These are phyloP conservation scores for Brettanomyces naardenensis DNA, from an alignment of 805 yeast species.

Conservation along the genomic window DNA sequence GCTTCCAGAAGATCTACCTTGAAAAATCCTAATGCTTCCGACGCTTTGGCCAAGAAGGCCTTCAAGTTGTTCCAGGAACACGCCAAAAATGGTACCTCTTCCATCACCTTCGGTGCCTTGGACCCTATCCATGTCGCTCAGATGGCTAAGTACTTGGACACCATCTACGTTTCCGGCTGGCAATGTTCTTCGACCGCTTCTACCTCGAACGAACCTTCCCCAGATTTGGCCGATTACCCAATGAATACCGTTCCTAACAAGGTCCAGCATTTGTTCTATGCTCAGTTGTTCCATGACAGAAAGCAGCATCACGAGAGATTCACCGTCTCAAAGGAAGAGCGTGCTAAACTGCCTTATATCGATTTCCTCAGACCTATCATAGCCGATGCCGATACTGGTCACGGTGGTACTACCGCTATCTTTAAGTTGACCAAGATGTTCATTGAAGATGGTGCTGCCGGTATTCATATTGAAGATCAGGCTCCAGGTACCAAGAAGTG, in stretches of 20 bases:
- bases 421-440: conserved; percentile 93
- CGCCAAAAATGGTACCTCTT: conserved; percentile 60
- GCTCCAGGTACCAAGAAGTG: conserved; percentile 98
- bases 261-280: conserved; percentile 94
- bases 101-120: conserved; percentile 91
- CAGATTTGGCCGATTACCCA: conserved; percentile 97
- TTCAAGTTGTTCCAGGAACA: conserved; percentile 65
- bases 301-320: conserved; percentile 87
- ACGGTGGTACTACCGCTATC: conserved; percentile 96
- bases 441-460: conserved; percentile 97
- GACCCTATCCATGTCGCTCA: conserved; percentile 95
- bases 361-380: conserved; percentile 92
- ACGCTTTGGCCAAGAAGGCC: conserved; percentile 74
- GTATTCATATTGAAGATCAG: conserved; percentile 97
- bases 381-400: conserved; percentile 99
- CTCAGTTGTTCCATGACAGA: conserved; percentile 95
- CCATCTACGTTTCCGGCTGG: conserved; percentile 96
- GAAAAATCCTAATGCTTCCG: conserved; percentile 68
- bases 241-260: conserved; percentile 98
- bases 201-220: conserved; percentile 95
- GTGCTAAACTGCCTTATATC: conserved; percentile 62
- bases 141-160: conserved; percentile 92
- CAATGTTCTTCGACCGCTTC: conserved; percentile 98
- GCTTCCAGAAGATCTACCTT: conserved; percentile 82
- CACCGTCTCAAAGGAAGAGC: conserved; percentile 49